Conservation (phyloP, 805 yeast genomes). For the Isabelozyma gotoi region DNA sequence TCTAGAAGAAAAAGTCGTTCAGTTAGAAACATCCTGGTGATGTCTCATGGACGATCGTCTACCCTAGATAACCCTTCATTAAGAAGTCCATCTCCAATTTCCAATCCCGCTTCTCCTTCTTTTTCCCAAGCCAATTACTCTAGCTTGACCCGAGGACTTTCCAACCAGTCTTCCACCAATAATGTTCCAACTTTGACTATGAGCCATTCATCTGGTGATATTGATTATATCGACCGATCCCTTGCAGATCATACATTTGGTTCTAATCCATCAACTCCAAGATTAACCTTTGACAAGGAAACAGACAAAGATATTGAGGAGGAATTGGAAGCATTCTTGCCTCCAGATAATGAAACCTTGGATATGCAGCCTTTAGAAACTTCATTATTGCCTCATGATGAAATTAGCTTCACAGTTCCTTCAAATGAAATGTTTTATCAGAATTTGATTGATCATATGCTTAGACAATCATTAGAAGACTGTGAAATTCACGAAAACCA, state of each 20-base stretch:
- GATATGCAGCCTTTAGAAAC: background rate
- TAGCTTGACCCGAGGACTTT: constrained; percentile 5
- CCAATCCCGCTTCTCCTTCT: constrained; percentile 21
- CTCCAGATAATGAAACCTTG: background rate
- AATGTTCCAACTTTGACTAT: background rate
- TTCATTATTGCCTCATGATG: background rate
- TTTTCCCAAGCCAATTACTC: constrained; percentile 10
- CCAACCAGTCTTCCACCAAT: background rate
- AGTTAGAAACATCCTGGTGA: constrained; percentile 24
- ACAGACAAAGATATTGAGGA: background rate
- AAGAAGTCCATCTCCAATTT: constrained; percentile 11
- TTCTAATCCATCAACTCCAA: background rate
- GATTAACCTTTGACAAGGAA: background rate
- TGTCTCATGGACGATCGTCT: constrained; percentile 24
- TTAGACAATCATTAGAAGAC: constrained; percentile 62
- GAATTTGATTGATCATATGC: constrained; percentile 48
- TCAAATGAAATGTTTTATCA: constrained; percentile 20
- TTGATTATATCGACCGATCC: background rate
- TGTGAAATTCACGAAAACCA: constrained; percentile 48
- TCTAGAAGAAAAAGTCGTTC: constrained; percentile 55
- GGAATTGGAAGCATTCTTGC: background rate
- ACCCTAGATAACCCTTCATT: constrained; percentile 16
- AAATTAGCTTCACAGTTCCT: background rate
- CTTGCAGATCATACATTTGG: background rate
- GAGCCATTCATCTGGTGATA: background rate